Percentiles rank a stretch among this genome's conserved stretches.
Conservation (phyloP, 2,329 filamentous ascomycete genomes). For the Diaporthe sp. region DNA sequence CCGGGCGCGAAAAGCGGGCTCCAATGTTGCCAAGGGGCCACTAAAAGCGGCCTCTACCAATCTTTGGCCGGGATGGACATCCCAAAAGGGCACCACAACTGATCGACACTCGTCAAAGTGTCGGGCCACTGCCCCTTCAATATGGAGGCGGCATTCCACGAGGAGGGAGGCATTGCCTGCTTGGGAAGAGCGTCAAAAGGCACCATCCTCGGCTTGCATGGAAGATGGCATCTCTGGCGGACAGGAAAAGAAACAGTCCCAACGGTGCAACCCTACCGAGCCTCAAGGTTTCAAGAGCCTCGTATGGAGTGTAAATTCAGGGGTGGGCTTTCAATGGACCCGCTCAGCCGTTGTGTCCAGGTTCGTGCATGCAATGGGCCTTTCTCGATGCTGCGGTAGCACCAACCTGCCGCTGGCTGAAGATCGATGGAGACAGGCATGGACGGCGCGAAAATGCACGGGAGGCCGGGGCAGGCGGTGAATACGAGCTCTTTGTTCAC, state of each 20-base stretch:
- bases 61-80: slow-evolving; percentile 7
- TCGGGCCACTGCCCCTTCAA: slow-evolving; percentile 23
- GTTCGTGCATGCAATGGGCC: background rate
- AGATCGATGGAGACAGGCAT: background rate
- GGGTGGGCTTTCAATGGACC: slow-evolving; percentile 1
- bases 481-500: slow-evolving; percentile 7
- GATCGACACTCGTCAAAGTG: slow-evolving; percentile 33
- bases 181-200: background rate
- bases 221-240: background rate
- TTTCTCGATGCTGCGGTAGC: slow-evolving; percentile 3
- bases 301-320: slow-evolving; percentile 9
- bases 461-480: background rate
- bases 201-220: background rate
- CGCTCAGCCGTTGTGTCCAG: background rate
- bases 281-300: slow-evolving; percentile 3
- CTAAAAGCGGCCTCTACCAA: slow-evolving; percentile 23
- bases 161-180: background rate
- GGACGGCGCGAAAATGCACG: background rate
- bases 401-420: background rate
- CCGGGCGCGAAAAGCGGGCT: slow-evolving; percentile 29
- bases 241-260: background rate
- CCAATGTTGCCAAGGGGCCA: slow-evolving; percentile 11
- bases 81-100: slow-evolving; percentile 8
- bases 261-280: slow-evolving; percentile 3
- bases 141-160: slow-evolving; percentile 15